Percentiles rank a stretch among this genome's conserved stretches.
phyloP scores from a whole-genome alignment of 805 yeast genomes.

The Candida ipomoeae region DNA sequence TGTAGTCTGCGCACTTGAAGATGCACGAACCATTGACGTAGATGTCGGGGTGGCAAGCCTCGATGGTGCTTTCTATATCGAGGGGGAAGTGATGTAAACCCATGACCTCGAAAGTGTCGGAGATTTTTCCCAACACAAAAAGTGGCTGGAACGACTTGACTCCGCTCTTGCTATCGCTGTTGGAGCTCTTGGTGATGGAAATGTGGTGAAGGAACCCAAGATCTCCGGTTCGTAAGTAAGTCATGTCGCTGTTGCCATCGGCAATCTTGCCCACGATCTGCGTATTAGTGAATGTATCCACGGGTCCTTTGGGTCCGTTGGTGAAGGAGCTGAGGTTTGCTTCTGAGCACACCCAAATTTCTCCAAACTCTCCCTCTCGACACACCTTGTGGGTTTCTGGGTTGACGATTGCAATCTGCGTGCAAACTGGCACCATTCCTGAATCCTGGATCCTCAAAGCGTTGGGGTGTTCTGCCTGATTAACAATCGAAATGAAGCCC shows the following conservation, averaged over 20 bases:
- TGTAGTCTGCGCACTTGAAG: slow-evolving; percentile 77
- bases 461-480: slow-evolving; percentile 63
- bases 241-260: slow-evolving; percentile 58
- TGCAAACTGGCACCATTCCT: slow-evolving; percentile 93
- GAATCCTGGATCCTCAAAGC: slow-evolving; percentile 85
- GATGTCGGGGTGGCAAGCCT: slow-evolving; percentile 48
- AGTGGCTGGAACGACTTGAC: slow-evolving; percentile 61
- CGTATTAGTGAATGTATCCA: slow-evolving; percentile 44
- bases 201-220: slow-evolving; percentile 86
- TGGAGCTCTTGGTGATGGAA: slow-evolving; percentile 38
- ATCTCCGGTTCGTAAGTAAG: slow-evolving; percentile 87
- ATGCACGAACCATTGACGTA: slow-evolving; percentile 60
- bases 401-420: slow-evolving; percentile 90
- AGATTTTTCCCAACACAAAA: slow-evolving; percentile 77
- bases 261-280: slow-evolving; percentile 63
- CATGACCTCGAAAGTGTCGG: slow-evolving; percentile 83
- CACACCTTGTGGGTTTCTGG: slow-evolving; percentile 85
- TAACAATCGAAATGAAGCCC: slow-evolving; percentile 77
- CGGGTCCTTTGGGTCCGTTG: slow-evolving; percentile 47
- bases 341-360: slow-evolving; percentile 92
- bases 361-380: slow-evolving; percentile 89
- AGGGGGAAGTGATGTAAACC: slow-evolving; percentile 89
- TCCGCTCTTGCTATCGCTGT: slow-evolving; percentile 25
- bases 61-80: slow-evolving; percentile 63
- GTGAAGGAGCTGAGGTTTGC: slow-evolving; percentile 67